Conservation (phyloP, 805 yeast species). For the Ogataea philodendri region DNA sequence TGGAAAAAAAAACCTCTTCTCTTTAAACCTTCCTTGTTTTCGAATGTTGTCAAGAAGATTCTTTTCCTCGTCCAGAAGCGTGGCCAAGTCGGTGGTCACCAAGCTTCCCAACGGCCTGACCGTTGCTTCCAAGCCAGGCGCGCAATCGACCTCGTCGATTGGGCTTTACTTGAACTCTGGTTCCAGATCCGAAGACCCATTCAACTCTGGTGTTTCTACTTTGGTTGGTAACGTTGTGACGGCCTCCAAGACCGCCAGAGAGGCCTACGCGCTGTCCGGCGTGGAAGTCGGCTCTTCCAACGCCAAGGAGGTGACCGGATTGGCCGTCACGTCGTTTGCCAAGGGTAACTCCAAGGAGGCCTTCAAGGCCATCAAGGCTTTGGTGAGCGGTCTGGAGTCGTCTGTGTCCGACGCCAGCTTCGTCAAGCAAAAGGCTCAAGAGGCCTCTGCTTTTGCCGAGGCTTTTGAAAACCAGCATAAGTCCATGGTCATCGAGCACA, state of each 20-base stretch:
- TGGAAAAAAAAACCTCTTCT: conserved; percentile 9
- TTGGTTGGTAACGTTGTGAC: conserved; percentile 53
- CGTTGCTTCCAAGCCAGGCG: conserved; percentile 65
- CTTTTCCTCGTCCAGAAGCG: conserved; percentile 48
- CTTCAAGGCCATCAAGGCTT: conserved; percentile 47
- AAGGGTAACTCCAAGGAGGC: conserved; percentile 54
- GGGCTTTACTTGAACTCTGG: conserved; percentile 78
- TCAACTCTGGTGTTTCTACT: conserved; percentile 78
- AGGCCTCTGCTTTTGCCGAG: conserved; percentile 47
- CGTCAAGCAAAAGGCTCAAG: conserved; percentile 46
- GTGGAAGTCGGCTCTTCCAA: conserved; percentile 52
- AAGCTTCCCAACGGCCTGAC: conserved; percentile 72
- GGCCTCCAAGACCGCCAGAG: conserved; percentile 32
- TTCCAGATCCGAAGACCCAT: conserved; percentile 74
- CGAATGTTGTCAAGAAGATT: conserved; percentile 50
- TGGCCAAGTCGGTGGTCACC: conserved; percentile 64
- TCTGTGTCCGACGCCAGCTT: conserved; percentile 40
- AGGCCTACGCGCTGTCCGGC: conserved; percentile 46
- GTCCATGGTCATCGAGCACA: conserved; percentile 64
- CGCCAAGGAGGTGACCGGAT: conserved; percentile 65
- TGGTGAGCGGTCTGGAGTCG: conserved; percentile 38
- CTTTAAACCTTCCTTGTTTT: conserved; percentile 11
- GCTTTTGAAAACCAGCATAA: conserved; percentile 56
- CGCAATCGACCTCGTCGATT: conserved; percentile 57
- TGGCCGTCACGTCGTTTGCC: conserved; percentile 58